Conservation (phyloP, 257 asterid species). For the Solanum stenotomum region DNA sequence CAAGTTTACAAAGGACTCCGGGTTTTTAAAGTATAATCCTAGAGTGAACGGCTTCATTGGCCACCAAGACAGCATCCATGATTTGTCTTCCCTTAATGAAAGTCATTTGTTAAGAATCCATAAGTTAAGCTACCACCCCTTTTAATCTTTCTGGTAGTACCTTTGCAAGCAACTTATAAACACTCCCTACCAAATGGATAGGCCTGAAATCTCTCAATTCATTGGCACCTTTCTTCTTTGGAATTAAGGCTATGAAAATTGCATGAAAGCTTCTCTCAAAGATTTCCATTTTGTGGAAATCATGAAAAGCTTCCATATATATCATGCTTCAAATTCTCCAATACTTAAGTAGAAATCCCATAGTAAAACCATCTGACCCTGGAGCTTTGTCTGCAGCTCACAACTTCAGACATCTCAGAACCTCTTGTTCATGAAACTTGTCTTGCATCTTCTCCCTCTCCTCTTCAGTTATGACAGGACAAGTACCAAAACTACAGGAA, state of each 20-base stretch:
- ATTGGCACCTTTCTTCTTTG: neutral
- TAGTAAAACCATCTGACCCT: neutral
- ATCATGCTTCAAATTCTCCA: neutral
- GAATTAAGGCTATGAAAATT: neutral
- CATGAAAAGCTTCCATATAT: neutral
- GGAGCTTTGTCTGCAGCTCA: neutral
- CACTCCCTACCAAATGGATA: neutral
- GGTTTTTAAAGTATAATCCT: neutral
- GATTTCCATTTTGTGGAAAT: neutral
- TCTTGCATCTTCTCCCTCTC: neutral
- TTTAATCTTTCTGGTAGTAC: neutral
- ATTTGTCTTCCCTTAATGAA: neutral
- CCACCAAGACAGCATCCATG: neutral
- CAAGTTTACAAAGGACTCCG: neutral
- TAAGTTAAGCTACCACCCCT: neutral
- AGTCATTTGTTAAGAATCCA: neutral
- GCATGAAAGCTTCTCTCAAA: neutral
- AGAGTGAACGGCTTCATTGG: neutral
- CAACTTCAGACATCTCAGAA: neutral
- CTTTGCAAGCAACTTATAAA: neutral
- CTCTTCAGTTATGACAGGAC: neutral
- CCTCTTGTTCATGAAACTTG: neutral
- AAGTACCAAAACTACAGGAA: neutral
- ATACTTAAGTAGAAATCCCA: neutral
- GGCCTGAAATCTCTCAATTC: neutral